phyloP scores from a whole-genome alignment of 2,329 filamentous ascomycete species.

The Xenoacremonium recifei region DNA sequence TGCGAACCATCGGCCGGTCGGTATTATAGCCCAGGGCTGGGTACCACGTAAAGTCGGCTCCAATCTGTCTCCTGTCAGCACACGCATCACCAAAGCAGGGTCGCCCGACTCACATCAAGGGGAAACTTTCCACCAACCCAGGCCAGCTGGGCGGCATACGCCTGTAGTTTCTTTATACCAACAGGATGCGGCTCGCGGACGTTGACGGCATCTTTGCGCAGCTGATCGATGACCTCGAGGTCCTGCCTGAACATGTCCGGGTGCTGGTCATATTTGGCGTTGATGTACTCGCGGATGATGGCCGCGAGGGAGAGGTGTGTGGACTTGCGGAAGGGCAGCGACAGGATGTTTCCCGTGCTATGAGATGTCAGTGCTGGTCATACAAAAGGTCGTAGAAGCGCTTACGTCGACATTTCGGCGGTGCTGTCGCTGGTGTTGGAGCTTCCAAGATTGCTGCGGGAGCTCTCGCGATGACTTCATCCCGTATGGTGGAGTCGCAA shows the following conservation, averaged over 20 bases:
- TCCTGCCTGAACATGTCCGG: conserved; percentile 95
- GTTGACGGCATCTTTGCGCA: conserved; percentile 84
- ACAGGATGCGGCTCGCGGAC: conserved; percentile 84
- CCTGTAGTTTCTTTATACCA: conserved; percentile 83
- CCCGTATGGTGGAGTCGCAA: too few species aligned
- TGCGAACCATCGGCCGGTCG: conserved; percentile 64
- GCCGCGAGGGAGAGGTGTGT: conserved; percentile 74
- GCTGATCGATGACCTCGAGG: conserved; percentile 75
- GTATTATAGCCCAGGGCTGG: conserved; percentile 88
- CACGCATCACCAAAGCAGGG: conserved; percentile 3
- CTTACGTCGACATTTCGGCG: conserved; percentile 28
- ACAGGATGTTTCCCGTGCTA: conserved; percentile 59
- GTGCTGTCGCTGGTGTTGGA: conserved; percentile 2
- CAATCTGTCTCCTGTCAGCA: conserved; percentile 58
- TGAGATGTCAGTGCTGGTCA: background rate
- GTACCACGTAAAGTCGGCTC: conserved; percentile 96
- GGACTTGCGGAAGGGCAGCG: conserved; percentile 85
- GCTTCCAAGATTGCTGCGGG: conserved; percentile 1
- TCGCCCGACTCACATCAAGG: conserved; percentile 68
- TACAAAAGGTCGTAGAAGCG: too few species aligned
- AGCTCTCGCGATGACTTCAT: conserved; percentile 24
- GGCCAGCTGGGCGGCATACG: conserved; percentile 87
- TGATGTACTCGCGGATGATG: conserved; percentile 93
- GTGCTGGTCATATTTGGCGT: conserved; percentile 96
- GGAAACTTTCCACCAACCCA: conserved; percentile 97